Evolutionary conservation across 2,329 filamentous ascomycete genomes (phyloP).

Genomic region (Xylaria sp.): DNA sequence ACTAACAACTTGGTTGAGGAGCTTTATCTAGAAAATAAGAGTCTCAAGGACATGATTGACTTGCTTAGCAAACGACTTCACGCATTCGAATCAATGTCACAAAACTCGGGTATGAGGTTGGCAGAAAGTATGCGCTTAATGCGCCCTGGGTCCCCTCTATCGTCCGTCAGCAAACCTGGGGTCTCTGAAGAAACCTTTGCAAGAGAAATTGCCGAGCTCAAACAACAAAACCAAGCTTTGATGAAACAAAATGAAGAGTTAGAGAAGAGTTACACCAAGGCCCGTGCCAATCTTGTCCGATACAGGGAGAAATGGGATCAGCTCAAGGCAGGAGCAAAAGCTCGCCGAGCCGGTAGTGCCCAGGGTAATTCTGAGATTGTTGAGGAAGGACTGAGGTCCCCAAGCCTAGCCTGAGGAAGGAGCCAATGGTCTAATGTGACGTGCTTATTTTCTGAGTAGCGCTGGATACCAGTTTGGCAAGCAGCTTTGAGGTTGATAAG

Average conservation of each 20-base stretch:
- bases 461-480: background rate
- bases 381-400: conserved; percentile 39
- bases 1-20: conserved; percentile 80
- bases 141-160: conserved; percentile 64
- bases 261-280: conserved; percentile 69
- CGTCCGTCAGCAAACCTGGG: conserved; percentile 48
- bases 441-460: background rate
- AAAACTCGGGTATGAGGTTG: conserved; percentile 85
- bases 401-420: conserved; percentile 28
- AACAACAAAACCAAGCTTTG: conserved; percentile 70
- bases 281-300: conserved; percentile 66
- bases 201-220: conserved; percentile 70
- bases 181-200: conserved; percentile 59
- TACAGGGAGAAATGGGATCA: conserved; percentile 72
- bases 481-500: background rate
- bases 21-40: conserved; percentile 86
- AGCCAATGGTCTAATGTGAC: background rate
- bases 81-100: conserved; percentile 91
- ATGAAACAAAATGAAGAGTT: conserved; percentile 72
- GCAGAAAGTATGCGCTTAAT: conserved; percentile 82
- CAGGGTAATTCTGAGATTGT: conserved; percentile 38
- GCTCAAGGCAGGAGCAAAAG: conserved; percentile 70
- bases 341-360: conserved; percentile 51
- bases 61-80: conserved; percentile 88
- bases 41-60: conserved; percentile 85